These are phyloP conservation scores for Stephanodiscus triporus DNA, from an alignment of 108 stramenopile species.

Conservation along the genomic window DNA sequence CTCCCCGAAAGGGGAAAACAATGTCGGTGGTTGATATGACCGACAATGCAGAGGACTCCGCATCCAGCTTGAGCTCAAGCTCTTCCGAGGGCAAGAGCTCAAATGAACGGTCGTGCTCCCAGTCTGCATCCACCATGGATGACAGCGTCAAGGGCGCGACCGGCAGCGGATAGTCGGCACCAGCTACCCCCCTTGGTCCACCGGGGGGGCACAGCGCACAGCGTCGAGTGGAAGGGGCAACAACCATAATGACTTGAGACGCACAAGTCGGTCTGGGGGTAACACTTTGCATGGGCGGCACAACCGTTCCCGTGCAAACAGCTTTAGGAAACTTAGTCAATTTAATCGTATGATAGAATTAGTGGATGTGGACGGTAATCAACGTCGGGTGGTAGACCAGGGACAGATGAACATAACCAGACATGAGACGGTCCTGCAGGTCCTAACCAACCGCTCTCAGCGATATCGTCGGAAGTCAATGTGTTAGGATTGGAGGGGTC, in stretches of 20 bases:
- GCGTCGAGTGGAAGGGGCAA: background rate
- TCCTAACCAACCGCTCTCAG: background rate
- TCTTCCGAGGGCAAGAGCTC: background rate
- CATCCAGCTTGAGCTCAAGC: background rate
- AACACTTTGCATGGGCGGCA: background rate
- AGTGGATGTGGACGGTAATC: background rate
- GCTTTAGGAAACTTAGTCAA: background rate
- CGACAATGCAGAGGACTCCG: background rate
- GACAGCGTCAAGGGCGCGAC: background rate
- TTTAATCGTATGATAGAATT: background rate
- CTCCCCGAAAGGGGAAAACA: background rate
- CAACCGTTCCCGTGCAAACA: background rate
- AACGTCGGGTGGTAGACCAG: background rate
- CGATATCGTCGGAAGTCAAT: background rate
- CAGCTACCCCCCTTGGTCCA: background rate
- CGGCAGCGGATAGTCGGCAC: conserved; percentile 4
- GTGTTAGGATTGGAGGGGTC: background rate
- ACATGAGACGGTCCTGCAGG: background rate
- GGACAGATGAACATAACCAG: background rate
- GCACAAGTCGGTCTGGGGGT: background rate
- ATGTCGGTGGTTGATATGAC: background rate
- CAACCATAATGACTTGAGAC: background rate
- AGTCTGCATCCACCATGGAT: background rate
- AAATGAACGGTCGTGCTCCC: background rate
- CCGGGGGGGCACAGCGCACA: conserved; percentile 3